phyloP scores from a whole-genome alignment of 2,329 filamentous ascomycete species.

The Xylariaceae sp. region DNA sequence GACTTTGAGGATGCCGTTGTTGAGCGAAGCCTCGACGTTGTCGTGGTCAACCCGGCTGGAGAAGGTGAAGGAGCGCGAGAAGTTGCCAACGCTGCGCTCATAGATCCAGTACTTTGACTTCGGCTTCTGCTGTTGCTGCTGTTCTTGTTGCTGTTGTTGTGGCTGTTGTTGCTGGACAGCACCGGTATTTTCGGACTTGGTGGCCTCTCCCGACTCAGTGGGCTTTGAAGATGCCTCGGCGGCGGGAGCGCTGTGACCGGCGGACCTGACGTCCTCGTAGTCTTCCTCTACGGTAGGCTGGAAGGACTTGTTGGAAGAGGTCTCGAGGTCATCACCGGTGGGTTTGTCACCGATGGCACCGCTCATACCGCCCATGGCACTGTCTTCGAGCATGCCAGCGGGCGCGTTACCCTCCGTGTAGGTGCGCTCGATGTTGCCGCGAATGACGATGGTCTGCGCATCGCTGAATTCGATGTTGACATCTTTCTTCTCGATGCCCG shows the following conservation, averaged over 20 bases:
- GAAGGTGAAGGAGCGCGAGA: conserved; percentile 64
- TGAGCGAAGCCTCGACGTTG: conserved; percentile 54
- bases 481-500: conserved; percentile 68
- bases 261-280: conserved; percentile 25
- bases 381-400: conserved; percentile 43
- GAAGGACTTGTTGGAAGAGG: conserved; percentile 38
- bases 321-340: conserved; percentile 18
- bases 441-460: conserved; percentile 64
- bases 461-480: conserved; percentile 76
- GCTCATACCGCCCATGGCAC: conserved; percentile 30
- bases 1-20: conserved; percentile 60
- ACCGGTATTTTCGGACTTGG: conserved; percentile 27
- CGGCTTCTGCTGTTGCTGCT: conserved; percentile 13
- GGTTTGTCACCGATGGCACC: conserved; percentile 39
- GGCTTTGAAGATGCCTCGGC: background rate
- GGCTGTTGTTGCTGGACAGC: conserved; percentile 17
- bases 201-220: conserved; percentile 26
- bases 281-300: conserved; percentile 64
- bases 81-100: conserved; percentile 61
- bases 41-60: conserved; percentile 58
- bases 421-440: conserved; percentile 61
- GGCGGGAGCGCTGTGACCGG: conserved; percentile 19
- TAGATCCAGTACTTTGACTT: conserved; percentile 63
- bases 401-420: conserved; percentile 51
- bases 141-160: too few species aligned